A percentile compares a stretch with the other conserved stretches of the same genome.
These are phyloP conservation scores for Fragaria ananassa DNA, from an alignment of 306 rosid genomes.

Conservation along the genomic window DNA sequence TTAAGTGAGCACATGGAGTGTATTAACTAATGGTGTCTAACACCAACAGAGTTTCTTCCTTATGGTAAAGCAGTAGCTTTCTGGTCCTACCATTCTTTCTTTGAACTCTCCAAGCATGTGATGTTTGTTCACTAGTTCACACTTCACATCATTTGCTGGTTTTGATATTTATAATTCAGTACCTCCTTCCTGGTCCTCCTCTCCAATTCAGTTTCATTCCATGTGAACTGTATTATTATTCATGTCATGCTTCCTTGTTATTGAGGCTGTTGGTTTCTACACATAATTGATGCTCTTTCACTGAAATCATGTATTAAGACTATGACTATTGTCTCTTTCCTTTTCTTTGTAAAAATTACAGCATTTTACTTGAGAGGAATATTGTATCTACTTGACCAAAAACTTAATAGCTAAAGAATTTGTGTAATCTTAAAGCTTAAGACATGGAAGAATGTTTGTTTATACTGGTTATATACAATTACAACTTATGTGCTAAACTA, in stretches of 20 bases:
- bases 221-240: background rate
- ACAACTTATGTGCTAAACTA: background rate
- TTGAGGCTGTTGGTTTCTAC: background rate
- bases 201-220: background rate
- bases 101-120: constrained; percentile 27
- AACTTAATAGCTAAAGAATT: background rate
- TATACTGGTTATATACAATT: background rate
- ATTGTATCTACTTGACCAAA: background rate
- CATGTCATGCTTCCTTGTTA: background rate
- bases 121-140: constrained; percentile 27
- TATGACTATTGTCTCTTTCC: background rate
- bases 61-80: background rate
- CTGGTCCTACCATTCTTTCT: constrained; percentile 13
- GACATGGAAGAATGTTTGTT: background rate
- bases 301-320: background rate
- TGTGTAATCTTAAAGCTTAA: background rate
- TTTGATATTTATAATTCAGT: background rate
- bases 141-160: constrained; percentile 22
- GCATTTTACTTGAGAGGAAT: background rate
- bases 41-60: background rate
- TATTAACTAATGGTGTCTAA: background rate
- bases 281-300: background rate
- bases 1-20: background rate
- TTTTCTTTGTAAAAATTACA: background rate
- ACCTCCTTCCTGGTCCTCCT: background rate